Base-by-base conservation (phyloP, 768 basidiomycete genomes). In the Auricularia sp. region DNA sequence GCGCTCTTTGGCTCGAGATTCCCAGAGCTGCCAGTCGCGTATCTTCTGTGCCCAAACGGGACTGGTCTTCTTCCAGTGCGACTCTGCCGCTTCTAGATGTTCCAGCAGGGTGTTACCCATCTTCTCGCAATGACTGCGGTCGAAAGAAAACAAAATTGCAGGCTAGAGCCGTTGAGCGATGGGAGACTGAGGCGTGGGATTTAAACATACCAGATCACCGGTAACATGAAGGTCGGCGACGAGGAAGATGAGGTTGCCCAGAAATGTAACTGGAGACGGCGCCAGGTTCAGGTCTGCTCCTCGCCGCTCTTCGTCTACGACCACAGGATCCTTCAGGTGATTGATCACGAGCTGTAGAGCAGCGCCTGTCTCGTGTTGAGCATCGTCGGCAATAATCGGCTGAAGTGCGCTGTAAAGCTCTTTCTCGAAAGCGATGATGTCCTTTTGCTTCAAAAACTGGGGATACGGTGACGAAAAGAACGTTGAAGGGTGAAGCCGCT, bases 121-220 rank as follows among this genome's bases (percentile, higher is more conserved):
- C n/a, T 72, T 67, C 69, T 87, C 86, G 70, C 87, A 88, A 21
- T 77, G 75, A 2, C 74, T 71, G 21, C 87, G 80, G 67, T 87
- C 84, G 68, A 89, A 87, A 62, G 77, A 81, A 75, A 90, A 90
- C 23, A 89, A 72, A 12, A 90, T 81, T 0, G 86, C 87, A 3
- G 87, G 86, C 85, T 86, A 62, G 0, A 51, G 10, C 21, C 61
- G 34, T 56, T 63, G 59, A 42, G 18, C 33, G 64, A 18, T 35
- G 21, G 36, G 23, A 47, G 44, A 47, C 3, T 43, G 10, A 36
- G 39, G 3, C 21, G 36, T 21, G 21, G 29, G 8, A 21, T 61
- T 44, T 61, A 11, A 0, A 74, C 85, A 69, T 68, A 87, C 87
- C 42, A 89, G 77, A 65, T 85, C 77, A 3, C 78, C 80, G 60